phyloP scores from a whole-genome alignment of 75 land plant species.

The Cupressus sempervirens region DNA sequence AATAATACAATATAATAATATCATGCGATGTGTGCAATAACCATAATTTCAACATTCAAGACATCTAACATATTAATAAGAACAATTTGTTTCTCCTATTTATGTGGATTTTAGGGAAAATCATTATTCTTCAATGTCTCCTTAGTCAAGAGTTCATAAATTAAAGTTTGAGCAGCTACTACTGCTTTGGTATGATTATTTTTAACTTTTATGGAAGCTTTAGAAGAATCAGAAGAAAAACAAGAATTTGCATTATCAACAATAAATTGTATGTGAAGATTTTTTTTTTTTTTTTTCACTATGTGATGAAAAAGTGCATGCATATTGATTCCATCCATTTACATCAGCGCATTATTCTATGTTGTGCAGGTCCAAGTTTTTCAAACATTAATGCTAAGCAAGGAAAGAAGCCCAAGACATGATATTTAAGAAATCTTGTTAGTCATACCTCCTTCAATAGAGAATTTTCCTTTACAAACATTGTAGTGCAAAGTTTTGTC shows the following conservation, averaged over 20 bases:
- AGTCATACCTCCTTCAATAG: no score
- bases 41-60: no score
- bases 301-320: background rate
- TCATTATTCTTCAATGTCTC: background rate
- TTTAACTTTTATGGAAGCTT: background rate
- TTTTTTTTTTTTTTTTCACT: background rate
- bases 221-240: background rate
- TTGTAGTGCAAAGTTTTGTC: no score
- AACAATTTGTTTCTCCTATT: background rate
- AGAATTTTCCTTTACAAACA: no score
- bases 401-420: no score
- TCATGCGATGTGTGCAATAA: no score
- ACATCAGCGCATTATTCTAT: background rate
- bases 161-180: background rate
- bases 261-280: background rate
- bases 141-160: background rate
- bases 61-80: background rate
- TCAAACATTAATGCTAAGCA: no score
- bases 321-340: background rate
- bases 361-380: background rate
- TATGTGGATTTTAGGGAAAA: background rate
- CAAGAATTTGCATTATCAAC: background rate
- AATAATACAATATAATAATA: no score
- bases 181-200: no score
- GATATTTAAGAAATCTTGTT: no score